Base-by-base conservation (phyloP, 1,284 basidiomycete genomes). In the Cryptococcus sp. region DNA sequence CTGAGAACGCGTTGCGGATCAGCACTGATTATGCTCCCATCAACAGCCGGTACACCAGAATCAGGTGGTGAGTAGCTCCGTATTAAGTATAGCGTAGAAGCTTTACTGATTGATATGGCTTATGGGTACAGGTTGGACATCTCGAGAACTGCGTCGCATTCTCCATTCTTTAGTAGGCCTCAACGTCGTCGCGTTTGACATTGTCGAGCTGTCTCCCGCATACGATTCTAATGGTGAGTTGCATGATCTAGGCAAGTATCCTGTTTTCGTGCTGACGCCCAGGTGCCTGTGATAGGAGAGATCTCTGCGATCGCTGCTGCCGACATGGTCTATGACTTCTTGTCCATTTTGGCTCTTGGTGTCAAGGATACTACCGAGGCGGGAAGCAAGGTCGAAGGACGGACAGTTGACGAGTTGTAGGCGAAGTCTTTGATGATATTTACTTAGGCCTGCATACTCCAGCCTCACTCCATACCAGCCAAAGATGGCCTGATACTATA, bases 101-200 rank as follows among this genome's bases (percentile, higher is more conserved):
- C 5, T 1, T 35, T 11, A 17, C 50, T 44, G 39, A 42, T 23
- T 17, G 11, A 13, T 11, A 20, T 19, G 3, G 17, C n/a, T 15
- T 10, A 10, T 35, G 31, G 31, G 5, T n/a, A 17, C 27, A 40
- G 74, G 80, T 20, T 80, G 78, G 78, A 78, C 79, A 1, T 76
- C 77, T 2, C 69, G 80, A 50, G 80, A 81, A 60, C 68, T 79
- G 17, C 68, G 77, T 50, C 61, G 73, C 45, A 77, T 81, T 58
- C 62, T 81, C 2, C 73, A 79, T 50, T 70, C 72, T 1, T 67
- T 81, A 0, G 64, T 67, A 5, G 76, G 76, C 1, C 71, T 80
- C 47, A 78, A 80, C 70, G 66, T 80, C 46, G 80, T 76, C 55
- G 74, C 59, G n/a, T 59, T 65, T 16, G 70, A 76, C 54, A 69